phyloP scores from a whole-genome alignment of 345 rosid genomes.

The Rhodamnia argentea region DNA sequence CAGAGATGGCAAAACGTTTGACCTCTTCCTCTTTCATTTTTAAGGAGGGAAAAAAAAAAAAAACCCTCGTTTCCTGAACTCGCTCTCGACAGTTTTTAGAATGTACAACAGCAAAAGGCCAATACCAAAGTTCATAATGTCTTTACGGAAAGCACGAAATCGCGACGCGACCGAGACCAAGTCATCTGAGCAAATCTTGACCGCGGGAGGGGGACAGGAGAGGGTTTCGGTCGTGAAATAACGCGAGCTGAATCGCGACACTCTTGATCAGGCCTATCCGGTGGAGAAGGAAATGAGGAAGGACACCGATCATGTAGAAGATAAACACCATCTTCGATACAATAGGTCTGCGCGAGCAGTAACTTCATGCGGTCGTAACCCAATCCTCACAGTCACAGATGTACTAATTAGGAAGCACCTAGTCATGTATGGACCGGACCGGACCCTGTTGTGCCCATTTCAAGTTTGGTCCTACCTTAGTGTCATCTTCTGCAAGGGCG shows the following conservation, averaged over 20 bases:
- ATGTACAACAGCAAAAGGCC: neutral
- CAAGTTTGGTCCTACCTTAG: neutral
- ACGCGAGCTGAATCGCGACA: neutral
- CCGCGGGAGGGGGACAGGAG: neutral
- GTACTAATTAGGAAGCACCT: neutral
- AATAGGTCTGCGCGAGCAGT: too few relatives aligned
- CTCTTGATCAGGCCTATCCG: neutral
- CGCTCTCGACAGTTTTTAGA: neutral
- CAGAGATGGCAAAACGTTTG: neutral
- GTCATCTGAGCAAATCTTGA: neutral
- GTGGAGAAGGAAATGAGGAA: neutral
- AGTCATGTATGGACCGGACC: too few relatives aligned
- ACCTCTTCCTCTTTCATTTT: neutral
- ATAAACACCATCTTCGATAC: neutral
- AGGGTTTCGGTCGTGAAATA: too few relatives aligned
- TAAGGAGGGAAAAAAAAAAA: neutral
- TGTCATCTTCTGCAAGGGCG: neutral
- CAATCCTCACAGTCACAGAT: too few relatives aligned
- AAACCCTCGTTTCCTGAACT: neutral
- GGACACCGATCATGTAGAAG: neutral
- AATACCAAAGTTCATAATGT: neutral
- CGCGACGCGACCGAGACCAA: rapidly evolving
- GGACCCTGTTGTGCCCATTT: neutral
- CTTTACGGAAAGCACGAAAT: neutral
- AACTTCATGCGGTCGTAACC: too few relatives aligned